Conservation (phyloP, 2,329 filamentous ascomycete species). For the Anisogramma anomala region DNA sequence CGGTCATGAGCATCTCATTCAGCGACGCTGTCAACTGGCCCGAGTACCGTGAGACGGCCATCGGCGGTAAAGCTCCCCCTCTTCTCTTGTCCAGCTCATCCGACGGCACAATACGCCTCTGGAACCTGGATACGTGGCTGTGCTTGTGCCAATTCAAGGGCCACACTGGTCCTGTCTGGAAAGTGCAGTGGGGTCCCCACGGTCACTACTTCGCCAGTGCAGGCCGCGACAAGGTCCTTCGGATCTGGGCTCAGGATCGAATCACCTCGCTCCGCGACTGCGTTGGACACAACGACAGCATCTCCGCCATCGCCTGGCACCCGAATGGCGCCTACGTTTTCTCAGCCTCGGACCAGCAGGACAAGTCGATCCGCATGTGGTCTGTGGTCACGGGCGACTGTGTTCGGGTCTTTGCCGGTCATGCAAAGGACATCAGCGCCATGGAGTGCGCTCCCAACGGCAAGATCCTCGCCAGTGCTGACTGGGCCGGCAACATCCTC, state of each 20-base stretch:
- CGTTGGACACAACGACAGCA: conserved; percentile 82
- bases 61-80: conserved; percentile 48
- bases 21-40: conserved; percentile 54
- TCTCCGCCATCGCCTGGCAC: conserved; percentile 89
- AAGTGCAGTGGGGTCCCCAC: conserved; percentile 79
- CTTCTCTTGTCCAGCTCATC: conserved; percentile 78
- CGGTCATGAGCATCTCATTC: conserved; percentile 83
- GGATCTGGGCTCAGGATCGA: conserved; percentile 87
- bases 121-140: conserved; percentile 87
- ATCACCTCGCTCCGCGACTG: conserved; percentile 80
- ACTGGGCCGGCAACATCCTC: conserved; percentile 78
- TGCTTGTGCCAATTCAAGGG: conserved; percentile 90
- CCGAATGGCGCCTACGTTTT: conserved; percentile 91
- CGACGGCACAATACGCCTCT: conserved; percentile 80
- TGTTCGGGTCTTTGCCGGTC: conserved; percentile 84
- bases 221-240: conserved; percentile 79
- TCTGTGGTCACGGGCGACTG: conserved; percentile 76
- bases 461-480: conserved; percentile 81
- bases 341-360: conserved; percentile 71
- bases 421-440: conserved; percentile 75
- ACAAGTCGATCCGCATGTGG: conserved; percentile 97
- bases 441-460: conserved; percentile 80
- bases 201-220: conserved; percentile 90
- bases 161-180: conserved; percentile 81
- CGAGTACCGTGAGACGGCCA: conserved; percentile 28